These are phyloP conservation scores for Spinacia oleracea DNA, from an alignment of 179 eudicot genomes.

Conservation along the genomic window DNA sequence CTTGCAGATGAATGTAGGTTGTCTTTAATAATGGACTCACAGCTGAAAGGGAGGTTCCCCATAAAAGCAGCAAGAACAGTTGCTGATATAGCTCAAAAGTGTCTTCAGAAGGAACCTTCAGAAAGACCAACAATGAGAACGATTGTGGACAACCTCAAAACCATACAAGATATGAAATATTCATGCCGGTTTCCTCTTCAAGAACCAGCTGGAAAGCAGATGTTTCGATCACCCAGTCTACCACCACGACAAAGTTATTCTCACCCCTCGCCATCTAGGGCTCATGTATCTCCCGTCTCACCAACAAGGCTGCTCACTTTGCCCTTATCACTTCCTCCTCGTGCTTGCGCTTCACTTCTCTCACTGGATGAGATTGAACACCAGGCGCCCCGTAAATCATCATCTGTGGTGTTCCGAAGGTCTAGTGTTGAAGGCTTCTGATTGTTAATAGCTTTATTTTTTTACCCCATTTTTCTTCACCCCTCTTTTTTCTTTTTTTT, in stretches of 20 bases:
- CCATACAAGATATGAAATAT: constrained; percentile 73
- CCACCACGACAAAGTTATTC: constrained; percentile 50
- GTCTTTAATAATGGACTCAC: constrained; percentile 88
- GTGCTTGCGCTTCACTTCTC: constrained; percentile 52
- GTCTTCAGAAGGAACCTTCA: constrained; percentile 87
- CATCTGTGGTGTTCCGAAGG: constrained; percentile 47
- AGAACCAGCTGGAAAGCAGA: constrained; percentile 75
- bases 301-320: constrained; percentile 39
- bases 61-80: constrained; percentile 73
- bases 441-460: constrained; percentile 40
- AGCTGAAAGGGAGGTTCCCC: constrained; percentile 84
- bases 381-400: constrained; percentile 49
- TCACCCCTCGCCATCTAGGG: constrained; percentile 46
- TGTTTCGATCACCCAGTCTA: constrained; percentile 78
- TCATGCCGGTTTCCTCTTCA: constrained; percentile 79
- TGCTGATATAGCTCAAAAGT: constrained; percentile 78
- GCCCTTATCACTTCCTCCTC: constrained; percentile 49
- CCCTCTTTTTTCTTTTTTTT: neutral
- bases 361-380: constrained; percentile 50
- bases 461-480: constrained; percentile 12
- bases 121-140: constrained; percentile 96
- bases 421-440: constrained; percentile 85
- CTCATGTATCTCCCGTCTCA: constrained; percentile 38
- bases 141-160: constrained; percentile 57
- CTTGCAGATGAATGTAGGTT: constrained; percentile 78